A percentile compares a stretch with the other conserved stretches of the same genome.
Evolutionary conservation across 345 rosid genomes (phyloP).

Genomic region (Eucalyptus sp.): DNA sequence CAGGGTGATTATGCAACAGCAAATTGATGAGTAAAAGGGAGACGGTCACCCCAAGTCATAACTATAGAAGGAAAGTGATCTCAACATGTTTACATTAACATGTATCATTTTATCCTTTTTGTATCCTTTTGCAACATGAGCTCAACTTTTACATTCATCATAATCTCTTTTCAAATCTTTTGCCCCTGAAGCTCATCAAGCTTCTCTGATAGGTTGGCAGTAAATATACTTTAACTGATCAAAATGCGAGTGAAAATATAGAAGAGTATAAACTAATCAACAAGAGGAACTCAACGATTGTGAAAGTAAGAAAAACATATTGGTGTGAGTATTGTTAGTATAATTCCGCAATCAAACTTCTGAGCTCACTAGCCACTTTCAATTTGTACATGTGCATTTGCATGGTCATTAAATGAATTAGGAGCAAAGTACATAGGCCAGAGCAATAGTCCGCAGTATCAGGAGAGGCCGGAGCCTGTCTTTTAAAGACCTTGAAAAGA

Average conservation of each 20-base stretch:
- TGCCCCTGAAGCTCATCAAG: background rate
- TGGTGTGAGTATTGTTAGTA: background rate
- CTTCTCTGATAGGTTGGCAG: background rate
- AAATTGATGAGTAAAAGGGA: background rate
- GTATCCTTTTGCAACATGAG: background rate
- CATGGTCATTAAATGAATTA: background rate
- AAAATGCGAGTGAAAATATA: background rate
- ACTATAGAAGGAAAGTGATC: background rate
- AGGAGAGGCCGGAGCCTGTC: background rate
- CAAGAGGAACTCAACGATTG: background rate
- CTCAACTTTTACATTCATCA: background rate
- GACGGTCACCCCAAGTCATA: background rate
- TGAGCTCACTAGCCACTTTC: background rate
- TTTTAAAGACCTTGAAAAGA: background rate
- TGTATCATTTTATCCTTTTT: background rate
- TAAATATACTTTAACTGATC: background rate
- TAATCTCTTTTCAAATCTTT: background rate
- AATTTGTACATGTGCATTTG: background rate
- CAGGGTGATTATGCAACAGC: background rate
- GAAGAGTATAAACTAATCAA: background rate
- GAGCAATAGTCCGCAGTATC: background rate
- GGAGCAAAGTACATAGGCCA: background rate
- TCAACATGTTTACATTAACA: background rate
- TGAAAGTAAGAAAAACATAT: background rate
- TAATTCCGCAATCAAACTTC: background rate